Base-by-base conservation (phyloP, 768 basidiomycete genomes). In the Pholiota microspora region DNA sequence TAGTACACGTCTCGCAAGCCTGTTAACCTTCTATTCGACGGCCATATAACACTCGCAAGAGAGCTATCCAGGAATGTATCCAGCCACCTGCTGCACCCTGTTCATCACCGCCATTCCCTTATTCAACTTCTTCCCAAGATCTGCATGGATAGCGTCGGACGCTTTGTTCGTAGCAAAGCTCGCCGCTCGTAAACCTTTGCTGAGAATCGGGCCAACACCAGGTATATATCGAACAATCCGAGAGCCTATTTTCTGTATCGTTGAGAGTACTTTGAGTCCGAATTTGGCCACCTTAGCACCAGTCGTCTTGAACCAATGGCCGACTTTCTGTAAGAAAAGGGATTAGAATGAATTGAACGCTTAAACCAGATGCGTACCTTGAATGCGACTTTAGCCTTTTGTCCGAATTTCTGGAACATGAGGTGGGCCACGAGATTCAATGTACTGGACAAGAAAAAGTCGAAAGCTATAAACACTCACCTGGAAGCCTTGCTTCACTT, bases 271-370 rank as follows among this genome's bases (percentile, higher is more conserved):
- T 24, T 59, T 59, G 21, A 59, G 51, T 6, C 55, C 58, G n/a
- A 53, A 31, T 32, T 59, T 59, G 32, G 54, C 58, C 10, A 59
- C 53, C 29, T 55, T 59, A 4, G 55, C 50, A 5, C 54, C 58
- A 21, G 48, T 50, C 15, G 55, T 52, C 34, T 59, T 53, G 24
- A 59, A 16, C 29, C 47, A 55, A 9, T 42, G 36, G 8, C 50
- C 54, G 18, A 45, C 54, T 29, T 46, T 56, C 45, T 52, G 36
- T 42, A 42, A 15, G n/a, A n/a, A n/a, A n/a, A n/a, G n/a, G n/a
- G n/a, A n/a, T n/a, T n/a, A n/a, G n/a, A n/a, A n/a, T n/a, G n/a
- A n/a, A n/a, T n/a, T n/a, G n/a, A n/a, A n/a, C n/a, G n/a, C n/a
- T 23, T 24, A 21, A 18, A 6, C 1, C 2, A 4, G 40, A 23